Evolutionary conservation across 257 asterid species (phyloP).

Genomic region (Leptodermis oblonga): DNA sequence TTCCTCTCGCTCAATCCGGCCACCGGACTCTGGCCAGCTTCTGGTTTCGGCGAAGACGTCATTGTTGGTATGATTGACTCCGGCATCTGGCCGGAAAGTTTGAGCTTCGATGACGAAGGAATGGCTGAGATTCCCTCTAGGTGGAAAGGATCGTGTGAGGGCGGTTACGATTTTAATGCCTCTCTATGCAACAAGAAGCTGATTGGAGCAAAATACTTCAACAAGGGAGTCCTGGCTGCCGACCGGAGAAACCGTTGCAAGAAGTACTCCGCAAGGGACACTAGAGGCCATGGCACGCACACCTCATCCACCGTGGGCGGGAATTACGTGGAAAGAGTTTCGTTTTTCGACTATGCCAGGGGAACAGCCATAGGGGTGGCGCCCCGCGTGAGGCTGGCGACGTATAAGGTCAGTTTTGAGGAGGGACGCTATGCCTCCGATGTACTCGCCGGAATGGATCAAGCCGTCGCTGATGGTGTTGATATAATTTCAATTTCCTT

Average conservation of each 20-base stretch:
- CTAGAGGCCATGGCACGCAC: constrained; percentile 47
- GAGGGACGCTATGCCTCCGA: constrained; percentile 38
- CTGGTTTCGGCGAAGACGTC: constrained; percentile 37
- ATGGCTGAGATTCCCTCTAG: constrained; percentile 33
- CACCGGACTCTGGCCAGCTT: constrained; percentile 50
- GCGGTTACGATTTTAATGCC: constrained; percentile 37
- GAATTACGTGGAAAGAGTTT: constrained; percentile 34
- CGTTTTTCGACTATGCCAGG: constrained; percentile 39
- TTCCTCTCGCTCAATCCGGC: constrained; percentile 37
- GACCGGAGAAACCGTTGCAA: constrained; percentile 18
- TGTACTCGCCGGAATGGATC: constrained; percentile 50
- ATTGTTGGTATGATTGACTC: constrained; percentile 45
- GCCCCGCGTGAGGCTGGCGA: constrained; percentile 42
- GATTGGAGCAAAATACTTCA: constrained; percentile 41
- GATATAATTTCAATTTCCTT: constrained; percentile 41
- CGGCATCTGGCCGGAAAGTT: constrained; percentile 53
- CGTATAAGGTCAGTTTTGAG: constrained; percentile 27
- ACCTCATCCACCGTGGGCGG: constrained; percentile 44
- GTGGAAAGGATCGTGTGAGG: constrained; percentile 47
- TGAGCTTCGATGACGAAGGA: constrained; percentile 39
- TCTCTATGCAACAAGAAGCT: constrained; percentile 38
- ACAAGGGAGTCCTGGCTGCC: constrained; percentile 34
- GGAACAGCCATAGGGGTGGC: constrained; percentile 50
- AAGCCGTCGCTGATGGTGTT: constrained; percentile 46
- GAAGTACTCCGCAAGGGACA: constrained; percentile 41